Base-by-base conservation (phyloP, 1,284 basidiomycete genomes). In the Chiua sp. region DNA sequence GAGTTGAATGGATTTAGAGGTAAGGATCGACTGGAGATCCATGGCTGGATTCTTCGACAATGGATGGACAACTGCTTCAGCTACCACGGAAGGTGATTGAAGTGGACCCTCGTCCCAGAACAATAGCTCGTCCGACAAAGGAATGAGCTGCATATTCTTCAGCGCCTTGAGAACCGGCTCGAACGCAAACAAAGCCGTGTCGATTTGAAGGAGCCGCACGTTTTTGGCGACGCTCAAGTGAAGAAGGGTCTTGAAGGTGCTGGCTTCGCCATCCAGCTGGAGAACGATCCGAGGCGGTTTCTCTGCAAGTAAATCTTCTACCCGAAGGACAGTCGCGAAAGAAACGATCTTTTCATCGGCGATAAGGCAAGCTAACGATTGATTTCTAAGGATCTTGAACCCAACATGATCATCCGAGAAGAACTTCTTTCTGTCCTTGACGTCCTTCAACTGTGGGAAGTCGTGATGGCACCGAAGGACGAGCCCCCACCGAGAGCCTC, bases 151-250 rank as follows among this genome's bases (percentile, higher is more conserved):
- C 59, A 77, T 80, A 28, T 76, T 72, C 69, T 87, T 80, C 11
- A 90, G 74, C 3, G 79, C 81, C 44, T 77, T 79, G 32, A 90
- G 75, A 33, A 89, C 75, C 0, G 87, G 87, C 63, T 87, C 83
- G 57, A 81, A 90, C 0, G 87, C 75, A 63, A 90, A 90, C 4
- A 88, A 61, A 0, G 86, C 85, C 0, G 82, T 83, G 59, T 89
- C 80, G 32, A 89, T 83, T 60, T 84, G 83, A 32, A 88, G 67
- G 15, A 90, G 73, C n/a, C 74, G 74, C 51, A 85, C 66, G 16
- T 72, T 55, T 18, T 68, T 63, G 15, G 74, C 72, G 2, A 61
- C 65, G 59, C 80, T 80, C 53, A 89, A 68, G 39, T 66, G 73
- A n/a, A 76, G 57, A 2, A 87, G 72, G 6, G 80, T 67, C 28